A percentile compares a stretch with the other conserved stretches of the same genome.
phyloP scores from a whole-genome alignment of 108 stramenopile species.

The Parmales sp. region DNA sequence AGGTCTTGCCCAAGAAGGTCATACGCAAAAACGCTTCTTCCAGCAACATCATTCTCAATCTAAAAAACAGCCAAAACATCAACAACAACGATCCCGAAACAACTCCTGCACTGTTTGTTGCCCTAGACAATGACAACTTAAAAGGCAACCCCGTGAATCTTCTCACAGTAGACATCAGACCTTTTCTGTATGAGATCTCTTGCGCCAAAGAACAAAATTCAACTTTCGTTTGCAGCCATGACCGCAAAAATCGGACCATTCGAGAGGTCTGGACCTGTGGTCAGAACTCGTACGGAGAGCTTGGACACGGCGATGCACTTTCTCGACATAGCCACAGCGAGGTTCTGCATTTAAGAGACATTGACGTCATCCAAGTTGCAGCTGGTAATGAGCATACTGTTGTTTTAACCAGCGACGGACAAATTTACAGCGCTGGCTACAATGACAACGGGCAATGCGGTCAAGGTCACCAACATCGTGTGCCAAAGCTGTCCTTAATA shows the following conservation, averaged over 20 bases:
- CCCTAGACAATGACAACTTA: too few species aligned
- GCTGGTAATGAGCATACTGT: constrained; percentile 52
- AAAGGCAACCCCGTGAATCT: too few species aligned
- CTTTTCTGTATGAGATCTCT: not conserved
- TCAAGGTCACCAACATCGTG: constrained; percentile 33
- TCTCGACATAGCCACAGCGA: constrained; percentile 23
- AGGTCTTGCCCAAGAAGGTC: too few species aligned
- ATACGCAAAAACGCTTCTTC: too few species aligned
- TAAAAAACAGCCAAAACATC: too few species aligned
- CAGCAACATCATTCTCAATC: too few species aligned
- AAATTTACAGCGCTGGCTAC: constrained; percentile 39
- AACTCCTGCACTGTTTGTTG: too few species aligned
- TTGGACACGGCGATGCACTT: constrained; percentile 34
- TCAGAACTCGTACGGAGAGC: constrained; percentile 48
- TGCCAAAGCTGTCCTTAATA: constrained; percentile 20
- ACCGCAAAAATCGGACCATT: too few species aligned
- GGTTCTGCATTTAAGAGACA: constrained; percentile 11
- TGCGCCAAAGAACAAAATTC: not conserved
- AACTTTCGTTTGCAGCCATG: too few species aligned
- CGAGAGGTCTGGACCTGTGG: constrained; percentile 44
- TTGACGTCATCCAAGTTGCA: constrained; percentile 35
- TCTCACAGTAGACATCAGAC: not conserved
- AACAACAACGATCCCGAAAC: too few species aligned
- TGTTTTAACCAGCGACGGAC: constrained; percentile 27
- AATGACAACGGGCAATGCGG: constrained; percentile 56